phyloP scores from a whole-genome alignment of 106 monocot genomes.

The Allium fistulosum region DNA sequence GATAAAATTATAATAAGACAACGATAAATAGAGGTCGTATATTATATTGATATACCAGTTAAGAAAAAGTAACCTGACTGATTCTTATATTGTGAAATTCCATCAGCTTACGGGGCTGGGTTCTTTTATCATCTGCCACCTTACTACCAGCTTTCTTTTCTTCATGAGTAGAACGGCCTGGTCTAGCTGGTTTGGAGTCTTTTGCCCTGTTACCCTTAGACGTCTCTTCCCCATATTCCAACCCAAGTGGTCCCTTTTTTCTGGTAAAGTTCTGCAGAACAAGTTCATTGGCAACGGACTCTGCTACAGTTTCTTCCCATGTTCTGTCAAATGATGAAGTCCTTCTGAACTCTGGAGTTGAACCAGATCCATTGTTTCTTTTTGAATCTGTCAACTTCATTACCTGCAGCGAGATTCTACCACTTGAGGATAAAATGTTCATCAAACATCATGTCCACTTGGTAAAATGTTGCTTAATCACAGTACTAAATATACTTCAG shows the following conservation, averaged over 20 bases:
- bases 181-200: conserved; percentile 36
- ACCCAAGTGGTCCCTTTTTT: conserved; percentile 40
- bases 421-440: not conserved
- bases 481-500: no score
- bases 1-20: no score
- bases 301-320: conserved; percentile 72
- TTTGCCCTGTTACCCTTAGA: conserved; percentile 34
- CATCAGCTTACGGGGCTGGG: conserved; percentile 71
- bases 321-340: conserved; percentile 79
- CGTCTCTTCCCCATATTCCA: conserved; percentile 20
- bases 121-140: conserved; percentile 69
- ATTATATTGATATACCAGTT: no score
- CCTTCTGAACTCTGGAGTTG: conserved; percentile 55
- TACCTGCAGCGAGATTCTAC: conserved; percentile 29
- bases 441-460: not conserved
- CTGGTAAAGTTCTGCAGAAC: conserved; percentile 39
- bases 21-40: no score
- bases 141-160: conserved; percentile 65
- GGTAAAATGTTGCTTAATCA: no score
- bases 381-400: conserved; percentile 41
- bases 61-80: conserved; percentile 59
- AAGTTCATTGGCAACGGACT: conserved; percentile 68
- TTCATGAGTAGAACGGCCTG: conserved; percentile 58
- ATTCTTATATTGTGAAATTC: conserved; percentile 95
- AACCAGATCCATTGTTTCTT: conserved; percentile 35